Conservation (phyloP, 305 asterid species). For the Solanum hybrid region DNA sequence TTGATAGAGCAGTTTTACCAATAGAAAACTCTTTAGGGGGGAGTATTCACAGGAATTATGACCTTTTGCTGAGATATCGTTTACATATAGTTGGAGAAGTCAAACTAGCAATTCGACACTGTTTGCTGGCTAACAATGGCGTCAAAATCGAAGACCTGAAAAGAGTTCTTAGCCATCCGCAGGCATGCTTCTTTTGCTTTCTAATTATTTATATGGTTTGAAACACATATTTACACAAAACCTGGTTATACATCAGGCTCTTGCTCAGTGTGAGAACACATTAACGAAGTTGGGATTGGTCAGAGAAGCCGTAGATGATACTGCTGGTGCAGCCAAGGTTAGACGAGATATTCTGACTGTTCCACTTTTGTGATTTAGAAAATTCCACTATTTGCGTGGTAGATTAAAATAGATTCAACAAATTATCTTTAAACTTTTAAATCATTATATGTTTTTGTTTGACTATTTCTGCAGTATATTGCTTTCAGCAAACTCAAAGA, state of each 20-base stretch:
- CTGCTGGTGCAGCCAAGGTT: conserved; percentile 99
- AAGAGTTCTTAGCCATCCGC: conserved; percentile 97
- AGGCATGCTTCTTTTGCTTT: conserved; percentile 38
- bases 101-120: conserved; percentile 76
- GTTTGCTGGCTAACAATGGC: conserved; percentile 83
- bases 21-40: conserved; percentile 95
- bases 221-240: conserved; percentile 1
- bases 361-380: background rate
- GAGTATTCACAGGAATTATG: conserved; percentile 95
- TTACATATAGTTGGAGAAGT: conserved; percentile 98
- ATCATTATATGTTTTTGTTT: conserved; percentile 2
- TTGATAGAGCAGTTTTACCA: conserved; percentile 93
- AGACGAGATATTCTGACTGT: background rate
- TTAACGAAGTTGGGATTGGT: conserved; percentile 79
- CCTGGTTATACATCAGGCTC: conserved; percentile 58
- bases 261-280: conserved; percentile 96
- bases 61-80: conserved; percentile 80
- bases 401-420: background rate
- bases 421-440: background rate
- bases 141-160: conserved; percentile 56
- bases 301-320: conserved; percentile 96
- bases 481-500: conserved; percentile 72
- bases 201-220: conserved; percentile 4
- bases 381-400: background rate
- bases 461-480: conserved; percentile 40